These are phyloP conservation scores for Leavenworthia alabamica DNA, from an alignment of 345 rosid genomes.

Conservation along the genomic window DNA sequence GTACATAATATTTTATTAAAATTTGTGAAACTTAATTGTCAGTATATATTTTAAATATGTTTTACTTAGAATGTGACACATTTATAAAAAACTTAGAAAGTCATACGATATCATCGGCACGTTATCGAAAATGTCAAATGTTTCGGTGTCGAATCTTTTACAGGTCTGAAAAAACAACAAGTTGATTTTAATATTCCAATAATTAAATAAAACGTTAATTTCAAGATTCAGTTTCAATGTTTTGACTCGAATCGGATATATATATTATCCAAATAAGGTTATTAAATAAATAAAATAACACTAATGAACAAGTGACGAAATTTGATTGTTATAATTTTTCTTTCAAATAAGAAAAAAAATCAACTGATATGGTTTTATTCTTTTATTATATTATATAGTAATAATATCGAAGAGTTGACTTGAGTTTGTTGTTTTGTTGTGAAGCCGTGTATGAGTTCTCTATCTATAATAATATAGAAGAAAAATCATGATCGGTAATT, in stretches of 20 bases:
- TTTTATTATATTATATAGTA: neutral
- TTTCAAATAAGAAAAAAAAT: neutral
- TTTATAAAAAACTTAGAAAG: neutral
- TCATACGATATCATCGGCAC: constrained; percentile 18
- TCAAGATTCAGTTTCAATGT: neutral
- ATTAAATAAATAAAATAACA: neutral
- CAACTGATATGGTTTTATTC: neutral
- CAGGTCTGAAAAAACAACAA: neutral
- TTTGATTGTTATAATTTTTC: neutral
- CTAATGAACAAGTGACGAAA: neutral
- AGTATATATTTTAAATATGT: neutral
- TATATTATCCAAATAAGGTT: neutral
- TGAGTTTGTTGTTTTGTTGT: neutral
- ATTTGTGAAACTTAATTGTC: neutral
- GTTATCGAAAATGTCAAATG: constrained; percentile 28
- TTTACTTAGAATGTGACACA: constrained; percentile 9
- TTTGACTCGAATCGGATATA: constrained; percentile 1
- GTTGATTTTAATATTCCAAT: neutral
- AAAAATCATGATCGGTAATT: neutral
- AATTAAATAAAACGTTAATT: neutral
- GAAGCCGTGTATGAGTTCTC: neutral
- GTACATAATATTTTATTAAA: neutral
- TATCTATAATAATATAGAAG: neutral
- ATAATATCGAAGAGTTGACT: neutral
- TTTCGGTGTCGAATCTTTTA: constrained; percentile 27